These are phyloP conservation scores for Annulohypoxylon bovei DNA, from an alignment of 495 filamentous ascomycete genomes.

Conservation along the genomic window DNA sequence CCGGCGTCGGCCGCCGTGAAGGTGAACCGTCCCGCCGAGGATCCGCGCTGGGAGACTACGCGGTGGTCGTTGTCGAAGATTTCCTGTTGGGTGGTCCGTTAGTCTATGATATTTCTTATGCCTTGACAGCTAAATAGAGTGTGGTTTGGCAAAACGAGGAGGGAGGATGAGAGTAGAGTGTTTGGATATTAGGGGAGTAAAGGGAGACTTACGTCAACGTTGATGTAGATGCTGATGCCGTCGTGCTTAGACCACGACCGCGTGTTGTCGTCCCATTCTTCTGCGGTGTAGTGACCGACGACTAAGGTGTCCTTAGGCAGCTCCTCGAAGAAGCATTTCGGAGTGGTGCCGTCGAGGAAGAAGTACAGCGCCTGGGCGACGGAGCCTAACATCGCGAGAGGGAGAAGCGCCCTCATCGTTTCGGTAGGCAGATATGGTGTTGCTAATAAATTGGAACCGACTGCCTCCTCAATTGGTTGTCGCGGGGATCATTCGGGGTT, in stretches of 20 bases:
- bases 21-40: slow-evolving; percentile 84
- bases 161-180: slow-evolving; percentile 9
- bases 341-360: slow-evolving; percentile 84
- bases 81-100: slow-evolving; percentile 62
- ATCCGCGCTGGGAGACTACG: slow-evolving; percentile 85
- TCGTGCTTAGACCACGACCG: slow-evolving; percentile 74
- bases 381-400: slow-evolving; percentile 60
- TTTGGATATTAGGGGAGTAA: not conserved
- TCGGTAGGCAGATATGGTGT: not conserved
- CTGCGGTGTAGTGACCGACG: slow-evolving; percentile 87
- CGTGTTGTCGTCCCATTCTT: slow-evolving; percentile 75
- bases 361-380: slow-evolving; percentile 87
- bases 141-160: not conserved
- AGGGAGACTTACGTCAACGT: slow-evolving; percentile 72
- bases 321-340: slow-evolving; percentile 98
- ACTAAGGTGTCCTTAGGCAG: slow-evolving; percentile 96
- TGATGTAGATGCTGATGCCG: slow-evolving; percentile 83
- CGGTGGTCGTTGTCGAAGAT: slow-evolving; percentile 98
- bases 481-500: not conserved
- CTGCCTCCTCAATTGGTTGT: slow-evolving; percentile 12
- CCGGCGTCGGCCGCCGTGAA: slow-evolving; percentile 94
- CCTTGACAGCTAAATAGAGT: not conserved
- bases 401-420: slow-evolving; percentile 60
- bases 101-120: not conserved
- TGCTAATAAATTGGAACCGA: not conserved